phyloP scores from a whole-genome alignment of 345 rosid genomes.

The Camelina sativa region DNA sequence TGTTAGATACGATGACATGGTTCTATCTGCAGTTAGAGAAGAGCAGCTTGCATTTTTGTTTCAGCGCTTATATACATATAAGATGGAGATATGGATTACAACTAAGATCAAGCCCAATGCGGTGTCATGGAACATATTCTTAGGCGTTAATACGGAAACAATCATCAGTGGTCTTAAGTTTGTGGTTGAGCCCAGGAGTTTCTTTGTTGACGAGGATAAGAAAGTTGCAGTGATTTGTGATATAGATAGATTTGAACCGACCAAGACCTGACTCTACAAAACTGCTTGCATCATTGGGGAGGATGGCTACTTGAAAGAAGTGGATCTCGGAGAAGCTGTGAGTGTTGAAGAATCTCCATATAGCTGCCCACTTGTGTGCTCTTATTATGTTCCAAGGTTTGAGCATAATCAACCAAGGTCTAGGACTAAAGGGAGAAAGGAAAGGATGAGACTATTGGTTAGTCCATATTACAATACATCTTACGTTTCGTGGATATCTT shows the following conservation, averaged over 20 bases:
- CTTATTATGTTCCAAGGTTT: background rate
- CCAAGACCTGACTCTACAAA: no score
- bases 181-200: background rate
- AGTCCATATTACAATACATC: background rate
- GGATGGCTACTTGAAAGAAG: background rate
- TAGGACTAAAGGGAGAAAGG: background rate
- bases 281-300: background rate
- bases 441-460: background rate
- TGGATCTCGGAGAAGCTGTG: conserved; percentile 12
- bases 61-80: no score
- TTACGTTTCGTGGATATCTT: background rate
- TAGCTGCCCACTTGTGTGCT: background rate
- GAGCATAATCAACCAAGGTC: background rate
- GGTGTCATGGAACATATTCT: background rate
- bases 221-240: background rate
- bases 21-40: background rate
- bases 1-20: background rate
- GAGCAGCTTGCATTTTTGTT: background rate
- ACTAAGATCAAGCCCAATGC: background rate
- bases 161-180: background rate
- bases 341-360: background rate
- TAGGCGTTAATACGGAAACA: background rate
- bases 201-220: background rate
- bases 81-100: background rate
- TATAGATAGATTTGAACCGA: background rate